These are phyloP conservation scores for Rosa hybrid DNA, from an alignment of 331 rosid species.

Conservation along the genomic window DNA sequence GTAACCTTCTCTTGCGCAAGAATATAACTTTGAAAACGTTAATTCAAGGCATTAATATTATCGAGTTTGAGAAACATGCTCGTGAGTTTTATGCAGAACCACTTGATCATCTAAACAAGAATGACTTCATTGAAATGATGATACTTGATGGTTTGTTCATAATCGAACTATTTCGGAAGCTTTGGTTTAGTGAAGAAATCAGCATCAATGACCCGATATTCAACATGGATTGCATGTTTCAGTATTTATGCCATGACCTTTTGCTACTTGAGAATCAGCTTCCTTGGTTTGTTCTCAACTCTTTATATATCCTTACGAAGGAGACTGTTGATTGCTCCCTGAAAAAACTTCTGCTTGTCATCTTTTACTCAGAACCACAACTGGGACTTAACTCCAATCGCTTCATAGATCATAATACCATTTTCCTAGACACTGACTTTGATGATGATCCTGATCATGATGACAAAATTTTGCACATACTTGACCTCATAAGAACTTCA, in stretches of 20 bases:
- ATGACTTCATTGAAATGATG: constrained; percentile 14
- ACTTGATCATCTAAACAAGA: not conserved
- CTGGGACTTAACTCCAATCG: not conserved
- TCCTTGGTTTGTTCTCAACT: constrained; percentile 10
- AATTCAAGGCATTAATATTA: not conserved
- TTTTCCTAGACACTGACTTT: not conserved
- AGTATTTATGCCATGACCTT: not conserved
- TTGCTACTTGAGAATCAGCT: constrained; percentile 10
- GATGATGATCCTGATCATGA: not conserved
- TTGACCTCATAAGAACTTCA: not conserved
- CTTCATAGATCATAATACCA: not conserved
- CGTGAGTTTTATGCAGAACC: constrained; percentile 23
- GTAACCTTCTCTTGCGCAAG: not conserved
- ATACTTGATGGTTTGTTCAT: constrained; percentile 30
- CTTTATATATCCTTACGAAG: not conserved
- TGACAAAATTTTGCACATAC: not conserved
- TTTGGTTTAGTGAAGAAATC: not conserved
- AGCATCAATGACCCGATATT: not conserved
- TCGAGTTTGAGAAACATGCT: not conserved
- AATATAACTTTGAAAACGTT: not conserved
- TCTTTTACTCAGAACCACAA: constrained; percentile 6
- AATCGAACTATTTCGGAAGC: constrained; percentile 15
- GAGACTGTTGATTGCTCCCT: not conserved
- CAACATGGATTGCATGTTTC: constrained; percentile 4
- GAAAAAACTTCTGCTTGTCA: not conserved